Conservation (phyloP, 2,329 filamentous ascomycete genomes). For the Colletotrichum sp. region DNA sequence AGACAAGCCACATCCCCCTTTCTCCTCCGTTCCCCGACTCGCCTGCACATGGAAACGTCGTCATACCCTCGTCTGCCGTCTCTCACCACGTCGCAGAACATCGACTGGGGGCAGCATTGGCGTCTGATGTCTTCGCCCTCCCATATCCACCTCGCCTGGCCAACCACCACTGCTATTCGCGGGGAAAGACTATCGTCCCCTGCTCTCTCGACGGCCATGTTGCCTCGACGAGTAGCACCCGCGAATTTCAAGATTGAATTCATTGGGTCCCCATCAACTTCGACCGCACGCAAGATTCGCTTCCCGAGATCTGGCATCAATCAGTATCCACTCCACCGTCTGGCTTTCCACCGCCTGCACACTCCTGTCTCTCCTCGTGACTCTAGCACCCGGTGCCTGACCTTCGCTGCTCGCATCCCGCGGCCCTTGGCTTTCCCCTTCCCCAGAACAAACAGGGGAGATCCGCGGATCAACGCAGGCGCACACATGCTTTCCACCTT, state of each 20-base stretch:
- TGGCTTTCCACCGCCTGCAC: background rate
- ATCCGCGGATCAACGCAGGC: background rate
- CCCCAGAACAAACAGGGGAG: background rate
- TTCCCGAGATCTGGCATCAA: background rate
- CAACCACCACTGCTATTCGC: background rate
- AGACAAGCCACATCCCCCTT: background rate
- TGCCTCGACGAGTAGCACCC: background rate
- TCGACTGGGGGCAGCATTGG: background rate
- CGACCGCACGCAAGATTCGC: background rate
- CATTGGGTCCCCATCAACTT: background rate
- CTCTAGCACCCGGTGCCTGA: background rate
- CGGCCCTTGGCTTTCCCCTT: background rate
- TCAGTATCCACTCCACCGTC: background rate
- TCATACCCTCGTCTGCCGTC: background rate
- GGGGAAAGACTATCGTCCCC: background rate
- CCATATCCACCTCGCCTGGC: background rate
- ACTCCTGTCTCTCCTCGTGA: background rate
- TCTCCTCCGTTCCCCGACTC: background rate
- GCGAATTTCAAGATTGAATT: background rate
- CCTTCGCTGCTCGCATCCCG: background rate
- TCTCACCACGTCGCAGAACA: background rate
- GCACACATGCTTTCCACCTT: background rate
- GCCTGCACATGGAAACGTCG: background rate
- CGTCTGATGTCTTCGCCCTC: constrained; percentile 7
- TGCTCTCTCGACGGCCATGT: background rate